Conservation (phyloP, 1,284 basidiomycete genomes). For the Coniferiporia weirii region DNA sequence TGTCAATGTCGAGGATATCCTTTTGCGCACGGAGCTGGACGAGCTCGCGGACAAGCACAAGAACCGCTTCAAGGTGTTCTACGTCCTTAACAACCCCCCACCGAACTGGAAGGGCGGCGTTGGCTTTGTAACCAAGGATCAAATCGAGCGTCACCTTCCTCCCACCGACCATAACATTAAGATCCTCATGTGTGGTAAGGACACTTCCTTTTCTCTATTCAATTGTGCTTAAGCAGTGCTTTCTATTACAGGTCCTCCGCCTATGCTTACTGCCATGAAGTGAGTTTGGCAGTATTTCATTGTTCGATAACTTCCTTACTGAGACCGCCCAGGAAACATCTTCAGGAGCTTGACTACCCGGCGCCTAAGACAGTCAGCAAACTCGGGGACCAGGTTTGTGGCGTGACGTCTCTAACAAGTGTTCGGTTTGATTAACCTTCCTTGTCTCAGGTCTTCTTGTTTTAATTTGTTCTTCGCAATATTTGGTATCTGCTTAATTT, state of each 20-base stretch:
- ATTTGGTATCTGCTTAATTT: neutral
- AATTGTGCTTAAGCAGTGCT: slow-evolving; percentile 2
- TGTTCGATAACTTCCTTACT: neutral
- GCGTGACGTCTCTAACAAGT: slow-evolving; percentile 8
- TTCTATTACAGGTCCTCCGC: slow-evolving; percentile 63
- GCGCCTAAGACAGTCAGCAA: slow-evolving; percentile 90
- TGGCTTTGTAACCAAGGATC: slow-evolving; percentile 93
- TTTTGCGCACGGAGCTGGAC: slow-evolving; percentile 85
- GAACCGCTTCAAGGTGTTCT: slow-evolving; percentile 76
- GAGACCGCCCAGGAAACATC: slow-evolving; percentile 62
- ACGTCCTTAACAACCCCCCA: slow-evolving; percentile 93
- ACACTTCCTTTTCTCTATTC: slow-evolving; percentile 28
- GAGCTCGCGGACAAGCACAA: slow-evolving; percentile 65
- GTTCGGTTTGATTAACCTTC: slow-evolving; percentile 5
- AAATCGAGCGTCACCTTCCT: slow-evolving; percentile 76
- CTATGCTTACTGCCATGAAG: slow-evolving; percentile 98
- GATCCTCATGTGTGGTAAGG: slow-evolving; percentile 72
- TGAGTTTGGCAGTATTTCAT: slow-evolving; percentile 35
- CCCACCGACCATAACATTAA: slow-evolving; percentile 65
- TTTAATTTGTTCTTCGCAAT: slow-evolving; percentile 33
- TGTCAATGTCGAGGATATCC: slow-evolving; percentile 83
- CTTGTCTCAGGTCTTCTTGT: slow-evolving; percentile 50
- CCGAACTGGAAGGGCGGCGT: slow-evolving; percentile 81
- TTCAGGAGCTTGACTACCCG: slow-evolving; percentile 84
- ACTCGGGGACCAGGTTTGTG: slow-evolving; percentile 78